Conservation (phyloP, 768 basidiomycete species). For the Russula brevipes region DNA sequence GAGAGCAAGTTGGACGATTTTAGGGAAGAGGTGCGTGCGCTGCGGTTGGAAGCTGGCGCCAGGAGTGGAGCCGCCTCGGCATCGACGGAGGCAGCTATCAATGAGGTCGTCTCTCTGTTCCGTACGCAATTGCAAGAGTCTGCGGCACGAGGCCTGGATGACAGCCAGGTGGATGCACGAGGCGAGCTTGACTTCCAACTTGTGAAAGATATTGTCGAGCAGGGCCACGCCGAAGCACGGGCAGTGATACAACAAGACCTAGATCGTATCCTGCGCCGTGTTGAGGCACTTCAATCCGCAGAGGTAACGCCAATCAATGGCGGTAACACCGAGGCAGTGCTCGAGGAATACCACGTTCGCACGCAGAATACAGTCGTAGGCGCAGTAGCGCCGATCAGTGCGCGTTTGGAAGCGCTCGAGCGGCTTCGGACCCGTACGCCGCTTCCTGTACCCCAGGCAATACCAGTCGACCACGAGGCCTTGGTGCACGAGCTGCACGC, state of each 20-base stretch:
- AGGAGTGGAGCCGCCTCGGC: conserved; percentile 33
- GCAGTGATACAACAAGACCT: conserved; percentile 56
- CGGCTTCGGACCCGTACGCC: conserved; percentile 38
- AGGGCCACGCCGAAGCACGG: conserved; percentile 59
- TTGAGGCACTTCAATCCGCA: conserved; percentile 31
- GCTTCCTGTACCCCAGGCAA: background rate
- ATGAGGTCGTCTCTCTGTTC: conserved; percentile 63
- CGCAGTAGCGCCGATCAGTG: conserved; percentile 52
- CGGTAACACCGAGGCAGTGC: conserved; percentile 35
- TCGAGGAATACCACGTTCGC: conserved; percentile 56
- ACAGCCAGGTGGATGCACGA: conserved; percentile 62
- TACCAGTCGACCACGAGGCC: conserved; percentile 43
- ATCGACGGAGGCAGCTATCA: conserved; percentile 55
- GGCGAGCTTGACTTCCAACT: conserved; percentile 77
- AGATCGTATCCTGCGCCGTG: conserved; percentile 43
- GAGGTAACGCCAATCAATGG: conserved; percentile 24
- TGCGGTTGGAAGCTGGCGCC: conserved; percentile 21
- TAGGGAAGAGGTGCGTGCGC: conserved; percentile 36
- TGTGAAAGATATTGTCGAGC: conserved; percentile 62
- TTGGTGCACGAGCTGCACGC: conserved; percentile 57
- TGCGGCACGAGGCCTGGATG: conserved; percentile 51
- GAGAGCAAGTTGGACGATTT: conserved; percentile 63
- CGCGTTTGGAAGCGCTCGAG: conserved; percentile 51
- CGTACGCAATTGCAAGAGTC: conserved; percentile 62
- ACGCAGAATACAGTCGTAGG: conserved; percentile 57